phyloP scores from a whole-genome alignment of 768 basidiomycete genomes.

The Psilocybe sp. region DNA sequence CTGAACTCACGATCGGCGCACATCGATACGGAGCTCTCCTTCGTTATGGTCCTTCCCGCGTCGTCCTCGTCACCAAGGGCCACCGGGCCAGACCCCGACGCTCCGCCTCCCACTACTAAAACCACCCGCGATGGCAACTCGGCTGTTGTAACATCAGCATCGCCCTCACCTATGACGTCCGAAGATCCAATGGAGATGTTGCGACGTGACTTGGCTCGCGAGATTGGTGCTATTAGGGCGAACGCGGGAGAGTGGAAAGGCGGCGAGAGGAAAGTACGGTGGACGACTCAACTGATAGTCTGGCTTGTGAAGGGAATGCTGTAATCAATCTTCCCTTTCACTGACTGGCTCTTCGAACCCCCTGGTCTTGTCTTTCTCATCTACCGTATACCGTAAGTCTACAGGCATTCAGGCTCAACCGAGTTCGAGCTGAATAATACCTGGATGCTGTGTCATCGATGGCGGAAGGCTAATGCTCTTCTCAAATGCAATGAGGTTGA shows the following conservation, averaged over 20 bases:
- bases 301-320: constrained; percentile 69
- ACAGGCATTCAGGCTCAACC: too few relatives aligned
- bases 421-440: too few relatives aligned
- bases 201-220: constrained; percentile 47
- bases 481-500: too few relatives aligned
- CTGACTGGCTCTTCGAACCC: too few relatives aligned
- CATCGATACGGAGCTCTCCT: constrained; percentile 90
- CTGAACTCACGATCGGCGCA: constrained; percentile 88
- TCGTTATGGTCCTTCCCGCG: constrained; percentile 74
- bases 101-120: constrained; percentile 3
- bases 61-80: constrained; percentile 12
- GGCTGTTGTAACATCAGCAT: too few relatives aligned
- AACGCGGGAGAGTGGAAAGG: constrained; percentile 61
- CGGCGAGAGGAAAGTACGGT: constrained; percentile 51
- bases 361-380: too few relatives aligned
- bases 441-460: too few relatives aligned
- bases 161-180: not conserved
- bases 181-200: constrained; percentile 27
- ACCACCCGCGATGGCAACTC: too few relatives aligned
- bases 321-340: constrained; percentile 21
- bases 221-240: constrained; percentile 48
- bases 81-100: constrained; percentile 1
- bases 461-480: too few relatives aligned
- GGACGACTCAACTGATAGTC: constrained; percentile 62
- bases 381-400: too few relatives aligned